Conservation (phyloP, 768 basidiomycete species). For the Russula griseocarnosa region DNA sequence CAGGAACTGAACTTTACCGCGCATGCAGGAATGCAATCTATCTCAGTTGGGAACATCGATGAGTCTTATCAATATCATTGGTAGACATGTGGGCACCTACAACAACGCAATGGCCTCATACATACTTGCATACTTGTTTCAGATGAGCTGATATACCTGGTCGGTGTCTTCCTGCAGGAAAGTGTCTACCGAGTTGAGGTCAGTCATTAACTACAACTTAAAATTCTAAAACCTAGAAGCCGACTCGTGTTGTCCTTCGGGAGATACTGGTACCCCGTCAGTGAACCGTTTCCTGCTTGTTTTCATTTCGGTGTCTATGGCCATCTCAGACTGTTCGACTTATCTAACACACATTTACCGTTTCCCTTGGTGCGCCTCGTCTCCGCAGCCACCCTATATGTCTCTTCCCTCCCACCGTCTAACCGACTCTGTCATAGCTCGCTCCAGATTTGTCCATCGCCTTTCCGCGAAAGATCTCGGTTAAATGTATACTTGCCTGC, state of each 20-base stretch:
- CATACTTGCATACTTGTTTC: not conserved
- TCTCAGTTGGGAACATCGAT: slow-evolving; percentile 14
- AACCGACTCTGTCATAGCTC: not conserved
- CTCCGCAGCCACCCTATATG: slow-evolving; percentile 1
- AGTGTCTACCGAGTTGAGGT: slow-evolving; percentile 2
- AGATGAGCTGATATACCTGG: not conserved
- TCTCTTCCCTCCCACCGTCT: not conserved
- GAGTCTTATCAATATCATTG: not conserved
- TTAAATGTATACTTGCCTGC: not conserved
- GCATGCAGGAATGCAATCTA: not conserved
- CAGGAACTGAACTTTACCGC: slow-evolving; percentile 1
- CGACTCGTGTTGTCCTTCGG: not conserved
- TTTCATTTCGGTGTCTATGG: slow-evolving; percentile 17
- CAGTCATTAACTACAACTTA: slow-evolving; percentile 5
- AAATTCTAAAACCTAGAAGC: slow-evolving; percentile 23
- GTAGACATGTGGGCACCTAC: not conserved
- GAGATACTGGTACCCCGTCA: not conserved
- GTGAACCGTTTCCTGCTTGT: not conserved
- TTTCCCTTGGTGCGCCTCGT: not conserved
- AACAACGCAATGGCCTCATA: not conserved
- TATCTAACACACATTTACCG: not conserved
- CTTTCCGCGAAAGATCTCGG: not conserved
- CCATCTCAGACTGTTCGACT: not conserved
- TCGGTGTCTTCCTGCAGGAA: slow-evolving; percentile 5
- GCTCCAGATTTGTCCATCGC: not conserved